These are phyloP conservation scores for Jaminaea rosea DNA, from an alignment of 1,284 basidiomycete species.

Conservation along the genomic window DNA sequence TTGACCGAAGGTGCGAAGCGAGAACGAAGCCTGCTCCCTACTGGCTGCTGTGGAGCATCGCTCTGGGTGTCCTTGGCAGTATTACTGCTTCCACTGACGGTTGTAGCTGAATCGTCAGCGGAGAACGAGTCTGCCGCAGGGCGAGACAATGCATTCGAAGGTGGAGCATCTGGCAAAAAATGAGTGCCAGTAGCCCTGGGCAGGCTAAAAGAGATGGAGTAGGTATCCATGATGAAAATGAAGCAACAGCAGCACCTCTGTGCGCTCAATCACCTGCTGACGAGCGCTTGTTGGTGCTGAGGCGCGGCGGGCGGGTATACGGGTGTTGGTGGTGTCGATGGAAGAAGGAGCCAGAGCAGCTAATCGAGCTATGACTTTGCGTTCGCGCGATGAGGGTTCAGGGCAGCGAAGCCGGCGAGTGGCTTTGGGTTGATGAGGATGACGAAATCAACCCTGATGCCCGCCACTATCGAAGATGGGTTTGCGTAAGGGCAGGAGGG, in stretches of 20 bases:
- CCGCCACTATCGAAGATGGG: too few species aligned
- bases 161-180: conserved; percentile 13
- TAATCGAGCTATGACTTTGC: too few species aligned
- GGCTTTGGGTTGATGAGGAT: too few species aligned
- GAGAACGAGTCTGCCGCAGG: background rate
- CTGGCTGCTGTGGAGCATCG: conserved; percentile 2
- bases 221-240: conserved; percentile 25
- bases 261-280: too few species aligned
- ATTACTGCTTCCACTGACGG: conserved; percentile 8
- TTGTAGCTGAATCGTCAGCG: conserved; percentile 4
- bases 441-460: too few species aligned
- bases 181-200: conserved; percentile 21
- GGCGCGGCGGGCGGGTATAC: too few species aligned
- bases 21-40: conserved; percentile 34
- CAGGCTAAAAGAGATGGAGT: conserved; percentile 35
- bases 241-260: background rate
- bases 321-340: too few species aligned
- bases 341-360: too few species aligned
- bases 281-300: too few species aligned
- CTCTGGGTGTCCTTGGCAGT: background rate
- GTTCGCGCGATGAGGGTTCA: too few species aligned
- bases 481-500: too few species aligned
- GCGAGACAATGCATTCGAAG: background rate
- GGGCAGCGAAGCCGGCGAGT: too few species aligned
- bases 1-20: conserved; percentile 40